Percentiles rank a stretch among this genome's conserved stretches.
phyloP scores from a whole-genome alignment of 1,139 yeast species.

The Yamadazyma jaroonii region DNA sequence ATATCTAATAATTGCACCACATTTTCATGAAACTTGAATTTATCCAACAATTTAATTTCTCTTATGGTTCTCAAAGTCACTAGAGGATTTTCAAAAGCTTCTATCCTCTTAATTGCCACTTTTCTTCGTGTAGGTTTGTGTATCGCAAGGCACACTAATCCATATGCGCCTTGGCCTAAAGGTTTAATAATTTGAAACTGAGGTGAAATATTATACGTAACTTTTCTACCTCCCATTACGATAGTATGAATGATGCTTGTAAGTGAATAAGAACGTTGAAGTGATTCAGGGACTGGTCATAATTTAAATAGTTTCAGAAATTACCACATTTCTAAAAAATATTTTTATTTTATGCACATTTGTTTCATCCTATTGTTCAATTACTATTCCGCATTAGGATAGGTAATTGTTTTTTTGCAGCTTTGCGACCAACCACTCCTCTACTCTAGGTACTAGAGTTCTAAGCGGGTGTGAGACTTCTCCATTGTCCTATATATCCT shows the following conservation, averaged over 20 bases:
- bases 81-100: constrained; percentile 36
- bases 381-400: not conserved
- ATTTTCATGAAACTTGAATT: constrained; percentile 40
- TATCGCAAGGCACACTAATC: constrained; percentile 40
- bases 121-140: constrained; percentile 36
- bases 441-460: not conserved
- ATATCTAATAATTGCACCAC: constrained; percentile 38
- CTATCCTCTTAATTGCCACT: constrained; percentile 45
- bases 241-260: no score
- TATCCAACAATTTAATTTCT: constrained; percentile 35
- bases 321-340: constrained; percentile 4
- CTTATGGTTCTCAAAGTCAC: constrained; percentile 42
- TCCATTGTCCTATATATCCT: no score
- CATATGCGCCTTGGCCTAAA: constrained; percentile 40
- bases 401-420: not conserved
- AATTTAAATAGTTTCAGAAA: constrained; percentile 2
- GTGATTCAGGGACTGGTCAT: not conserved
- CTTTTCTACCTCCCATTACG: constrained; percentile 13
- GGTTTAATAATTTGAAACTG: constrained; percentile 41
- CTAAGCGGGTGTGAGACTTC: not conserved
- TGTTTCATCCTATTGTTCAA: constrained; percentile 4
- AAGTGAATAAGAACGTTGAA: no score
- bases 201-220: constrained; percentile 29
- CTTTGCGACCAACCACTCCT: not conserved
- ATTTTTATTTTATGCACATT: not conserved